Conservation (phyloP, 176 grass and related monocot genomes). For the Musa troglodytarum region DNA sequence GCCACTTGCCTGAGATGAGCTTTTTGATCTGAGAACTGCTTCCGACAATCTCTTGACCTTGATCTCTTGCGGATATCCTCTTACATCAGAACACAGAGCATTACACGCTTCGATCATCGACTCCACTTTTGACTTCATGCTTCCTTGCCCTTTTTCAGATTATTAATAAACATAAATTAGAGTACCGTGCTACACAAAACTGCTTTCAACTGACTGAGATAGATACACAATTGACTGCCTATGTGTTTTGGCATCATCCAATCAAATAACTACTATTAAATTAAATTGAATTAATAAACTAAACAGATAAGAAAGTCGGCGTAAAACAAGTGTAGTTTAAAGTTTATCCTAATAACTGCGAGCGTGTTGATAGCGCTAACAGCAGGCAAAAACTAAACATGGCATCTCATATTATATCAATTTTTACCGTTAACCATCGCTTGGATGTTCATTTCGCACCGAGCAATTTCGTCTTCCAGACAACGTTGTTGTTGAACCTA, state of each 20-base stretch:
- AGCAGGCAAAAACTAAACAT: neutral
- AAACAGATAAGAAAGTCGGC: too few relatives aligned
- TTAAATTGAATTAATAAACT: too few relatives aligned
- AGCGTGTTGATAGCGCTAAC: too few relatives aligned
- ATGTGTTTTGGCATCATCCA: too few relatives aligned
- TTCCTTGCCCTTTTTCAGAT: constrained; percentile 20
- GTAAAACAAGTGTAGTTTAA: too few relatives aligned
- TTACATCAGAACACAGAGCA: constrained; percentile 18
- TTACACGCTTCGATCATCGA: constrained; percentile 26
- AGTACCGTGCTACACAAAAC: constrained; percentile 1
- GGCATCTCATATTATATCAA: neutral
- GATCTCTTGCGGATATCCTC: constrained; percentile 13
- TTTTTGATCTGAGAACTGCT: constrained; percentile 18
- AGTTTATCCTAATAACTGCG: too few relatives aligned
- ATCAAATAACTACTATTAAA: too few relatives aligned
- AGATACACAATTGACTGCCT: too few relatives aligned
- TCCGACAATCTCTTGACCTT: constrained; percentile 42
- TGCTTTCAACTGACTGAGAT: neutral
- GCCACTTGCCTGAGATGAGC: constrained; percentile 32
- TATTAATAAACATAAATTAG: neutral
- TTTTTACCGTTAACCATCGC: constrained; percentile 26
- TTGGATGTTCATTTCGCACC: constrained; percentile 42
- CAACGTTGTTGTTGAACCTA: constrained; percentile 24
- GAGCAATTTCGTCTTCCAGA: constrained; percentile 31
- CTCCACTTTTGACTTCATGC: constrained; percentile 20